Evolutionary conservation across 495 filamentous ascomycete species (phyloP), one percentile per base, ranked within the genome.

Genomic region (Corynascus novoguineensis): DNA sequence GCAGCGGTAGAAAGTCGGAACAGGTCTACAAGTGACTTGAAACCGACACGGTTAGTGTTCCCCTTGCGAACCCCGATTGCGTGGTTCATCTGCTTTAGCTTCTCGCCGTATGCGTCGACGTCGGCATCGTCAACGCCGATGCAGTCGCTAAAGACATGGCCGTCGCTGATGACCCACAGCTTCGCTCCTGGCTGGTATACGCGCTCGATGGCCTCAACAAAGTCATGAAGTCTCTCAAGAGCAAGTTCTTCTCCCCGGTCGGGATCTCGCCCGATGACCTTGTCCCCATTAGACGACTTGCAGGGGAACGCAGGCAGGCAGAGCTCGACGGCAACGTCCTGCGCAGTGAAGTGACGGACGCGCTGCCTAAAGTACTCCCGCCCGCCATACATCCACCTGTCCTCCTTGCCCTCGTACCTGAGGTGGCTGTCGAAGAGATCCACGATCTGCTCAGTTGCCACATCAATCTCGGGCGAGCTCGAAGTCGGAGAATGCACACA

Each of bases 111-210:
- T 10, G 31, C 49, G 49, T 74, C 70, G 0, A 76, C 72, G 28
- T 60, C 61, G 27, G 60, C 55, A 34, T 76, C 73, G 31, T 73
- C 65, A 11, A 71, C 73, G 4, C 73, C 73, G 48, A 76, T 72
- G 57, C 72, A 73, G 53, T 75, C 73, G 38, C 68, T 71, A 25
- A 76, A 75, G 19, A 76, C 71, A 58, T 76, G 73, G 19, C 72
- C 72, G 24, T 75, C 72, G 47, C 71, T 73, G 45, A 74, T 64
- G 27, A 75, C 62, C 62, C 62, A 69, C 12, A 75, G 47, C 38
- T 64, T 69, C 27, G 62, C 70, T 1, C 72, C 72, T 0, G 66
- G 65, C 11, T 41, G 27, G 40, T 75, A 75, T 11, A 73, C 44
- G 17, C 62, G 49, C 25, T 71, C 66, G 5, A 71, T 27, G 25